Conservation (phyloP, 2,329 filamentous ascomycete species). For the Fusarium pseudograminearum region DNA sequence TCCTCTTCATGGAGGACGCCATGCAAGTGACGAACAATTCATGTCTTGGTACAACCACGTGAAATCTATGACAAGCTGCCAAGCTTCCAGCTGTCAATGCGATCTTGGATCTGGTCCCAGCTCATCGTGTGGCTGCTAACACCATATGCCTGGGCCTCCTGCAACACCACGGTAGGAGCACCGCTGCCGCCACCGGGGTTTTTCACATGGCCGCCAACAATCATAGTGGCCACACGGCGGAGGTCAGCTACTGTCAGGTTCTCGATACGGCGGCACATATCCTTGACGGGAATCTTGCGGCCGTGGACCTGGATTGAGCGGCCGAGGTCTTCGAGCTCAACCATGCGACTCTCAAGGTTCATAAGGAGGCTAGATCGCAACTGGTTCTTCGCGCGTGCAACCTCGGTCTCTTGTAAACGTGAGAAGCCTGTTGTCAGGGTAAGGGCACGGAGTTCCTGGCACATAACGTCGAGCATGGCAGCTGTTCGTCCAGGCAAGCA, state of each 20-base stretch:
- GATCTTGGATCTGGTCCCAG: slow-evolving; percentile 92
- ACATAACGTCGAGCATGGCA: slow-evolving; percentile 95
- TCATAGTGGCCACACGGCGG: slow-evolving; percentile 79
- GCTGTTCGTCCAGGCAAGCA: slow-evolving; percentile 83
- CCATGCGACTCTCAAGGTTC: slow-evolving; percentile 98
- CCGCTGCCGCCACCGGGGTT: slow-evolving; percentile 85
- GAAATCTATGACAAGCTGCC: slow-evolving; percentile 63
- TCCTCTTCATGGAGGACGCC: slow-evolving; percentile 5
- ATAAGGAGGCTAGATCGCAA: slow-evolving; percentile 89
- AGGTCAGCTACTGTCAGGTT: slow-evolving; percentile 83
- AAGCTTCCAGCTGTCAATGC: slow-evolving; percentile 85
- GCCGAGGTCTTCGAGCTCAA: slow-evolving; percentile 95
- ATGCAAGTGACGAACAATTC: not conserved
- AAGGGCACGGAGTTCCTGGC: slow-evolving; percentile 84
- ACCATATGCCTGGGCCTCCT: slow-evolving; percentile 85
- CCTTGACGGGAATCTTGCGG: slow-evolving; percentile 86
- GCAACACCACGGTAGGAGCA: slow-evolving; percentile 91
- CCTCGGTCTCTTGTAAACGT: slow-evolving; percentile 79
- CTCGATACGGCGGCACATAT: slow-evolving; percentile 93
- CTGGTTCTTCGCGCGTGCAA: slow-evolving; percentile 96
- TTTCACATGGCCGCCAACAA: slow-evolving; percentile 80
- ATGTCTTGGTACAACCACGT: not conserved
- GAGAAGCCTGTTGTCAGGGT: slow-evolving; percentile 80
- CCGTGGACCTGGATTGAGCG: slow-evolving; percentile 98
- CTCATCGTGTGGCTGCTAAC: slow-evolving; percentile 74